Evolutionary conservation across 345 rosid species (phyloP), one percentile per base, ranked within the genome.

Genomic region (Brassica rapa): DNA sequence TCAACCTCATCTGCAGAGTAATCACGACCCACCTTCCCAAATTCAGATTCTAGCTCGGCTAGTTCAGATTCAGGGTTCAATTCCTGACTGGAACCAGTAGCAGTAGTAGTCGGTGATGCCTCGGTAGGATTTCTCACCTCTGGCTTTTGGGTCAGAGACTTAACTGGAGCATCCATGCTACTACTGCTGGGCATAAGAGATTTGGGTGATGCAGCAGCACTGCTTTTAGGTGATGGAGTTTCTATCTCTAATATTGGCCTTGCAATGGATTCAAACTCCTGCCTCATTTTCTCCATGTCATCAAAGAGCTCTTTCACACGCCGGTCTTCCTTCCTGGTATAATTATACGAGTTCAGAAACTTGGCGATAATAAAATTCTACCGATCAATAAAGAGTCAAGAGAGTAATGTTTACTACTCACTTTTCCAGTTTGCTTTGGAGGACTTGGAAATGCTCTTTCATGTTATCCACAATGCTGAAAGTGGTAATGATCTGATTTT

Each of bases 401-500:
- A 67, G 35, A 68, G 7, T 60, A 24, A 37, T 51, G 46, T 60
- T 79, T 37, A 49, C 7, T 25, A 68, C 85, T 79, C 39, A 94
- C 98, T 89, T 88, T 15, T 86, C 80, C 49, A 81, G 68, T 86
- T 86, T 78, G 71, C 79, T 85, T 9, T 71, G 86, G 70, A 80
- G 88, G 77, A 87, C 79, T 76, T 89, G 87, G 72, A 95, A 88
- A 55, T 88, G 96, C 82, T 89, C 94, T 76, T 87, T 92, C 91
- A 95, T 87, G 84, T 85, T 90, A 84, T 90, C 99, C 75, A 91
- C 98, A 23, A 95, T 89, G 79, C 97, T 89, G 86, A 95, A 95
- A 72, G 96, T 90, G 10, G 98, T 86, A 75, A 92, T 80, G 79
- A 95, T 92, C 99, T 94, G 88, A 68, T 12, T 76, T 74, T 37